Evolutionary conservation across 208 protist genomes (phyloP).

Genomic region (Trypanosoma melophagium): DNA sequence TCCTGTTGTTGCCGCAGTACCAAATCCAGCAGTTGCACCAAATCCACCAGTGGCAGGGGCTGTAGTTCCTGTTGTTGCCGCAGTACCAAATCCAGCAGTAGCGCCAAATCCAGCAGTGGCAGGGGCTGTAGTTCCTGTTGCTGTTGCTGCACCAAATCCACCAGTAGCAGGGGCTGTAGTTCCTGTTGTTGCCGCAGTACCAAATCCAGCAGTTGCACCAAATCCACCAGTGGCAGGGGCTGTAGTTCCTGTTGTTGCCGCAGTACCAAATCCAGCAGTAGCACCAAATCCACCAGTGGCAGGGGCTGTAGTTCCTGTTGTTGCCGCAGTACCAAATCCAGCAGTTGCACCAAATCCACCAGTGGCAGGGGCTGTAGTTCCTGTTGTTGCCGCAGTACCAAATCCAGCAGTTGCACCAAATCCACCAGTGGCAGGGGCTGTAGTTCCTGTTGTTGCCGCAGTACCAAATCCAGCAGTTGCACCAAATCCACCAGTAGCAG

Average conservation of each 20-base stretch:
- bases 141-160: slow-evolving; percentile 30
- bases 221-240: slow-evolving; percentile 25
- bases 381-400: not conserved
- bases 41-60: not conserved
- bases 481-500: not conserved
- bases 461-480: not conserved
- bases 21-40: too few relatives aligned
- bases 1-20: not conserved
- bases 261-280: too few relatives aligned
- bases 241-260: slow-evolving; percentile 19
- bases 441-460: not conserved
- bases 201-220: slow-evolving; percentile 11
- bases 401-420: too few relatives aligned
- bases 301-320: slow-evolving; percentile 6
- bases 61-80: not conserved
- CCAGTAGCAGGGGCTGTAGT: slow-evolving; percentile 16
- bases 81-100: slow-evolving; percentile 12
- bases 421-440: not conserved
- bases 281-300: too few relatives aligned
- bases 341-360: slow-evolving; percentile 18
- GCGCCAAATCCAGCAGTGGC: slow-evolving; percentile 32
- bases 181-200: slow-evolving; percentile 21
- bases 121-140: slow-evolving; percentile 18
- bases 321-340: slow-evolving; percentile 13
- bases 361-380: slow-evolving; percentile 8